Evolutionary conservation across 2,329 filamentous ascomycete species (phyloP), one percentile per base, ranked within the genome.

Genomic region (Aspergillus pseudoglaucus): DNA sequence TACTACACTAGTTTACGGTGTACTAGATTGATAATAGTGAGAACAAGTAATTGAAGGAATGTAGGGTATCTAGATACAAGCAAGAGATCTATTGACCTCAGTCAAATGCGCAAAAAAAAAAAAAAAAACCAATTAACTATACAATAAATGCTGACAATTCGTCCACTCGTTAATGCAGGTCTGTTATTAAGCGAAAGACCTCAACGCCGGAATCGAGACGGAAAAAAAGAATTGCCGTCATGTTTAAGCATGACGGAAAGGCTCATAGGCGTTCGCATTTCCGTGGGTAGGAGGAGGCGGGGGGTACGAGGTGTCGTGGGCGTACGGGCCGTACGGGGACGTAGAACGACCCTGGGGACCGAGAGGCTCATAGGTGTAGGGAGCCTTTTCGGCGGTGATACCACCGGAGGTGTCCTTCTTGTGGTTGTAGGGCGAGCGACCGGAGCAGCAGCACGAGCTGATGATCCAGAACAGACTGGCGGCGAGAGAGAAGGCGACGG

Each of bases 401-500:
- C 71, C 70, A 8, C 69, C 59, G n/a, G 62, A 60, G 30, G 56
- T 52, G 40, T 63, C 58, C 53, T 73, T 71, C 46, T 63, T 64
- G 51, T 65, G 71, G 61, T 72, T 65, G 46, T 74, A 74, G 23
- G 73, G 71, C 47, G 71, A 76, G 58, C 78, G 75, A 42, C 88
- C 88, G 58, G 80, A 83, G 77, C 90, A 95, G 82, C 90, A 97
- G 84, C 91, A 97, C 61, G 87, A 80, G 68, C 84, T 88, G 68
- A 94, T 82, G 63, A 90, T 74, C 91, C 93, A 97, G 84, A 97
- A 96, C 64, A 95, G 71, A 54, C 81, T 82, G 6, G 86, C 85
- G 38, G 69, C 87, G 30, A 93, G 65, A 52, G 85, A 84, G 64
- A 94, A 90, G 23, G 81, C 87, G 35, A 85, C 84, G 39, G 84